These are phyloP conservation scores for Rubia peregrina DNA, from an alignment of 305 asterid species.

Conservation along the genomic window DNA sequence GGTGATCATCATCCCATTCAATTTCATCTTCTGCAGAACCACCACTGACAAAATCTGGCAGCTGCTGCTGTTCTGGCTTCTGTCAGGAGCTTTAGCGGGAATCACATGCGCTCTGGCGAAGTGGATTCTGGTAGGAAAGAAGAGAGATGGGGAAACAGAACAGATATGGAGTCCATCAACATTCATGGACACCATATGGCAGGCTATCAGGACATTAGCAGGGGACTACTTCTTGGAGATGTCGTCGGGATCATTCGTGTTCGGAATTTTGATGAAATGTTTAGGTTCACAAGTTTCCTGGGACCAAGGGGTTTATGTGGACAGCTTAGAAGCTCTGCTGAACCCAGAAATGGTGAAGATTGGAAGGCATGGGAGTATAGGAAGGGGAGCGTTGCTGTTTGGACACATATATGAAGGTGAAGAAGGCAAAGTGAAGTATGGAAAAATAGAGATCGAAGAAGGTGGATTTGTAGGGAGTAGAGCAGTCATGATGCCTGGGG, in stretches of 20 bases:
- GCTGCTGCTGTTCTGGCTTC: slow-evolving; percentile 50
- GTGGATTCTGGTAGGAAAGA: slow-evolving; percentile 55
- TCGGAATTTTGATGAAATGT: slow-evolving; percentile 54
- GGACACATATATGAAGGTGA: slow-evolving; percentile 72
- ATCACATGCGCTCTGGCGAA: slow-evolving; percentile 36
- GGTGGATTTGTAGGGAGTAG: slow-evolving; percentile 57
- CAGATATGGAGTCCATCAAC: slow-evolving; percentile 44
- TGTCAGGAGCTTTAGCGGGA: slow-evolving; percentile 36
- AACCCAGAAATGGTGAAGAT: slow-evolving; percentile 55
- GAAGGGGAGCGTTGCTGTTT: slow-evolving; percentile 53
- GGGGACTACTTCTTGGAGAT: slow-evolving; percentile 72
- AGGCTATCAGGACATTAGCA: slow-evolving; percentile 52
- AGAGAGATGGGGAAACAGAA: slow-evolving; percentile 34
- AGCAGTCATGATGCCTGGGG: slow-evolving; percentile 58
- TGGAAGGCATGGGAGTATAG: slow-evolving; percentile 38
- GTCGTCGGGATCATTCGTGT: slow-evolving; percentile 49
- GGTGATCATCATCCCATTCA: slow-evolving; percentile 32
- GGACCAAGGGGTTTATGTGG: slow-evolving; percentile 46
- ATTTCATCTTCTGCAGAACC: slow-evolving; percentile 24
- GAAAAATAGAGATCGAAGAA: slow-evolving; percentile 35
- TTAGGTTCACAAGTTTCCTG: slow-evolving; percentile 51
- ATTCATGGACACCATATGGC: slow-evolving; percentile 70
- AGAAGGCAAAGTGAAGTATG: slow-evolving; percentile 56
- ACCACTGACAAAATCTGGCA: slow-evolving; percentile 22
- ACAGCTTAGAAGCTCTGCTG: slow-evolving; percentile 60